phyloP scores from a whole-genome alignment of 768 basidiomycete genomes.

The Coprinopsis cinerea region DNA sequence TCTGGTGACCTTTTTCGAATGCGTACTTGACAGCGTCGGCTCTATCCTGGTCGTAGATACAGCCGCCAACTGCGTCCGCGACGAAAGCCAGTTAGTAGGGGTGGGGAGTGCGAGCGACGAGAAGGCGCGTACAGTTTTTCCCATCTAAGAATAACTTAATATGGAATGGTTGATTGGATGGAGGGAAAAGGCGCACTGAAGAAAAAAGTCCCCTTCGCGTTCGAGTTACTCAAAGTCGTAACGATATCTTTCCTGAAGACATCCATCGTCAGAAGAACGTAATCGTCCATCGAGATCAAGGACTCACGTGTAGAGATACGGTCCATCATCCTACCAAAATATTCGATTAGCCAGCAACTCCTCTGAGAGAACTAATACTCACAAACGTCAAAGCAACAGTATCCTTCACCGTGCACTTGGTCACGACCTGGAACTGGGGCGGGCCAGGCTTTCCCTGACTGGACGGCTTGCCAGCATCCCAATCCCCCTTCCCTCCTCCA shows the following conservation, averaged over 20 bases:
- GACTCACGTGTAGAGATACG: conserved; percentile 30
- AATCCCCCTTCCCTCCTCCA: conserved; percentile 32
- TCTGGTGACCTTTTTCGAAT: conserved; percentile 31
- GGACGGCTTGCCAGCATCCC: conserved; percentile 57
- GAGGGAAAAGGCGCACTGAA: conserved; percentile 26
- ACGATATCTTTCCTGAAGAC: conserved; percentile 27
- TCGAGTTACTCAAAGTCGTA: conserved; percentile 25
- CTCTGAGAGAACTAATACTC: conserved; percentile 11
- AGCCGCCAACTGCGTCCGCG: conserved; percentile 17
- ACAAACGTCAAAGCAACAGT: conserved; percentile 39
- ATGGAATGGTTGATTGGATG: neutral
- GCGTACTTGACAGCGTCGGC: conserved; percentile 25
- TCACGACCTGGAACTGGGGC: conserved; percentile 26
- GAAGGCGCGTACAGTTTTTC: conserved; percentile 19
- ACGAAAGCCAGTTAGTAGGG: neutral
- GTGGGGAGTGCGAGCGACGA: neutral
- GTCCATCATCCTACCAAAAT: conserved; percentile 38
- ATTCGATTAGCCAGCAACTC: neutral
- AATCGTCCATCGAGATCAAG: neutral
- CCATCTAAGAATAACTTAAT: conserved; percentile 15
- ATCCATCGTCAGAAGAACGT: neutral
- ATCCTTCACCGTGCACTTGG: conserved; percentile 28
- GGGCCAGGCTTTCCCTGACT: neutral
- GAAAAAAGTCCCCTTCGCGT: conserved; percentile 39
- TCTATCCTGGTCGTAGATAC: conserved; percentile 26